phyloP scores from a whole-genome alignment of 495 filamentous ascomycete species.

The Bacidia rubella region DNA sequence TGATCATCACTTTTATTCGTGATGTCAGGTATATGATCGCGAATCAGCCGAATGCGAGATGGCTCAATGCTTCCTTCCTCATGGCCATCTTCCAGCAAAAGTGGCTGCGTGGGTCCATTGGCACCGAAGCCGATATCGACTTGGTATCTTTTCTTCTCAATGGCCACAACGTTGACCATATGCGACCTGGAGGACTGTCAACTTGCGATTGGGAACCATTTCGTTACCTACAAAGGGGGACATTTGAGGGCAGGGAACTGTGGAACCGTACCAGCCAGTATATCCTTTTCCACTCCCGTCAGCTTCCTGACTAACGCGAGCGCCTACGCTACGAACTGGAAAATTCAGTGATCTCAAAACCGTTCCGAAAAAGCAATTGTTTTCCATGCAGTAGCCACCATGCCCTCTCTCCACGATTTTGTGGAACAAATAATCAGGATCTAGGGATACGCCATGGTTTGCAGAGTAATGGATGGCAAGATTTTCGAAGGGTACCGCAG shows the following conservation, averaged over 20 bases:
- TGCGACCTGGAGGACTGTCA: constrained; percentile 37
- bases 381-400: constrained; percentile 66
- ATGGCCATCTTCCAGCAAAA: constrained; percentile 30
- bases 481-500: constrained; percentile 60
- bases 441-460: constrained; percentile 37
- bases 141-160: constrained; percentile 37
- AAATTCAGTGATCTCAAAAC: constrained; percentile 52
- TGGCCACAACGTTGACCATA: constrained; percentile 54
- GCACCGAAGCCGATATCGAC: constrained; percentile 64
- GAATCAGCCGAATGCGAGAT: constrained; percentile 36
- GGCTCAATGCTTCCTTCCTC: constrained; percentile 30
- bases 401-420: constrained; percentile 43
- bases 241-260: not conserved
- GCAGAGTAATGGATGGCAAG: constrained; percentile 41
- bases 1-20: constrained; percentile 27
- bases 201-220: not conserved
- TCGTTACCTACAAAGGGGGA: too few relatives aligned
- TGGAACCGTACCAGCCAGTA: constrained; percentile 30
- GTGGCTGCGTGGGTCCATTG: constrained; percentile 42
- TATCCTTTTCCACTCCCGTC: constrained; percentile 18
- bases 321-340: constrained; percentile 35
- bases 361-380: constrained; percentile 51
- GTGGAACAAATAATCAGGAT: constrained; percentile 42
- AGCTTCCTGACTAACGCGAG: constrained; percentile 20
- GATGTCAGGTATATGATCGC: constrained; percentile 29